Evolutionary conservation across 129 eudicot species (phyloP), one percentile per base, ranked within the genome.

Genomic region (Tagetes patula): DNA sequence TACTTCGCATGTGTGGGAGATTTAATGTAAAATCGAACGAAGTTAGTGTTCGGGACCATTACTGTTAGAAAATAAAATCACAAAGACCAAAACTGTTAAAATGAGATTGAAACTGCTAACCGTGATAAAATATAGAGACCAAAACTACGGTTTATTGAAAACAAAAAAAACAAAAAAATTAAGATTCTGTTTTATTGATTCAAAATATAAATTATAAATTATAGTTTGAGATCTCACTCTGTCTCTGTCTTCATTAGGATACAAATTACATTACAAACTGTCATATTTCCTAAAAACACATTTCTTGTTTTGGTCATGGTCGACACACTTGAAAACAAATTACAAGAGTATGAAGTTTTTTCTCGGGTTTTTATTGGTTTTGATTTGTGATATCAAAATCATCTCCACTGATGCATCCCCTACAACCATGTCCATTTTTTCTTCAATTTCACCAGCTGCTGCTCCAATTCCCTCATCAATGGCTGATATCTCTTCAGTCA

Each of bases 401-500:
- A 12, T 33, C 12, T 74, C 62, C 39, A 83, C 33, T 77, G 66
- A 75, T 81, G 74, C 84, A 11, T 61, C 59, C 8, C 56, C 74
- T 73, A 75, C 42, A 55, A 71, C 42, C 20, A 75, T 60, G 1
- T 20, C 37, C 47, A 43, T 71, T 2, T 14, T 20, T 39, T 65
- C 67, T 47, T 70, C 85, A 75, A 62, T 85, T 82, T 71, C 91
- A 67, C 84, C 87, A 13, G 43, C 78, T 27, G 14, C 60, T 42
- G 60, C 82, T 54, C 79, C 82, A 3, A 64, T 81, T 53, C 69
- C 90, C 43, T 62, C 88, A 41, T 72, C 82, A 65, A 53, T 76
- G 85, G 76, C 86, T 34, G 85, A 70, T 31, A 76, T 83, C 42
- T 79, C 91, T 71, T 84, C 91, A 82, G 96, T 91, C 86, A 58